Base-by-base conservation (phyloP, 1,284 basidiomycete species). In the Flammula alnicola region DNA sequence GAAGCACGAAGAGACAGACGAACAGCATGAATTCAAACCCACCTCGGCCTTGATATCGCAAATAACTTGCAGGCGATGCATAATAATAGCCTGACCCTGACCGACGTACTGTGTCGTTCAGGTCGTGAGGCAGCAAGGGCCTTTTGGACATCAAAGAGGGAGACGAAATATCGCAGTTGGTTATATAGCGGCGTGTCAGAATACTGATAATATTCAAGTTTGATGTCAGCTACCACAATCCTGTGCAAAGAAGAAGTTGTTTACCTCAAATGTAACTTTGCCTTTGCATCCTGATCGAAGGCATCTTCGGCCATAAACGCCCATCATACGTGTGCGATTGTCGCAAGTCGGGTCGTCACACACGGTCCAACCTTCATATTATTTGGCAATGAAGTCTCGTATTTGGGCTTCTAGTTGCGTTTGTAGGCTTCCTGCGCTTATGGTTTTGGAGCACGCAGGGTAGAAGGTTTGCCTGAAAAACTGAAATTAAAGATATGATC, bases 341-440 rank as follows among this genome's bases (percentile, higher is more conserved):
- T 83, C 82, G 65, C 97, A 99, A 2, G 86, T 88, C 23, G 83
- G 76, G 56, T 98, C 96, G 59, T 93, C 81, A 69, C 97, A 99
- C 9, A 91, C 74, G 1, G 83, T 88, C 89, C 91, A 95, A 5
- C 86, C 86, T 60, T 96, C 83, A 66, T 99, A 99, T 71, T 96
- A 98, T 58, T 77, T 82, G 3, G 76, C 72, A 44, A 99, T 89
- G 57, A 83, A 83, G 1, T 77, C 70, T 2, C 95, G 83, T 48
- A 98, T 91, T 58, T 93, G 88, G 0, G 80, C 72, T 66, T 98
- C 95, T 14, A 99, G 80, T 68, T 98, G 97, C 17, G 86, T 75
- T 49, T 86, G 84, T 35, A 98, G 65, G 54, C 89, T 91, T 0
- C 83, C 79, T 0, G 70, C 54, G 11, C 75, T 72, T 5, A 95